Percentiles rank a stretch among this genome's conserved stretches.
Conservation (phyloP, 768 basidiomycete species). For the Lactifluus piperatus region DNA sequence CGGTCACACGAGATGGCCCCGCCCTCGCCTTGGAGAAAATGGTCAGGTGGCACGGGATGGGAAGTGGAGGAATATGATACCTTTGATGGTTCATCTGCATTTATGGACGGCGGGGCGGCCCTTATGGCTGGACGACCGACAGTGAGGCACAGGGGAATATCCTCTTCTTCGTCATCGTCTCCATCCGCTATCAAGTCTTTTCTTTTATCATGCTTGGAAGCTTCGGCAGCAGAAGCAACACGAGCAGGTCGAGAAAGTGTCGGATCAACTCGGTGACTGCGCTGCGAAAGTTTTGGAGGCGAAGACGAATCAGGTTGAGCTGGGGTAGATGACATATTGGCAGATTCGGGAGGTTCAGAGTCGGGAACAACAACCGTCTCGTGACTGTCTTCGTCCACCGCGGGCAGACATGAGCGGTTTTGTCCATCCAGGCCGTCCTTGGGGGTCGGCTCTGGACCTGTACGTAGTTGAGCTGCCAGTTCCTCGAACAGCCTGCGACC, state of each 20-base stretch:
- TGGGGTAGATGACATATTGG: conserved; percentile 11
- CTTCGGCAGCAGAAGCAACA: background rate
- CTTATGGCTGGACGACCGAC: conserved; percentile 1
- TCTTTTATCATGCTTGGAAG: conserved; percentile 18
- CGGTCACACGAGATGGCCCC: conserved; percentile 1
- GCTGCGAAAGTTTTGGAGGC: background rate
- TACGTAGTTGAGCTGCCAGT: background rate
- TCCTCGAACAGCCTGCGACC: conserved; percentile 7
- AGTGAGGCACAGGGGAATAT: conserved; percentile 36
- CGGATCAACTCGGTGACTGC: background rate
- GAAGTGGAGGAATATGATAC: background rate
- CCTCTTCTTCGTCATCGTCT: conserved; percentile 30
- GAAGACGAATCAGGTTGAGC: background rate
- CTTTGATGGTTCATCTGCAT: conserved; percentile 12
- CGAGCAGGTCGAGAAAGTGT: background rate
- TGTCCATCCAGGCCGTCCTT: background rate
- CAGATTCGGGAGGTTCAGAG: conserved; percentile 45
- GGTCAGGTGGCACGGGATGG: background rate
- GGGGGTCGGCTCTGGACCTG: background rate
- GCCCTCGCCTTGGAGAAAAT: background rate
- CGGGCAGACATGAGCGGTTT: background rate
- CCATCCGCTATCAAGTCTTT: conserved; percentile 21
- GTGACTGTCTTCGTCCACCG: conserved; percentile 12
- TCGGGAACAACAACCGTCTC: conserved; percentile 50
- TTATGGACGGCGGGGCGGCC: conserved; percentile 17